Base-by-base conservation (phyloP, 2,329 filamentous ascomycete species). In the Fusarium redolens region DNA sequence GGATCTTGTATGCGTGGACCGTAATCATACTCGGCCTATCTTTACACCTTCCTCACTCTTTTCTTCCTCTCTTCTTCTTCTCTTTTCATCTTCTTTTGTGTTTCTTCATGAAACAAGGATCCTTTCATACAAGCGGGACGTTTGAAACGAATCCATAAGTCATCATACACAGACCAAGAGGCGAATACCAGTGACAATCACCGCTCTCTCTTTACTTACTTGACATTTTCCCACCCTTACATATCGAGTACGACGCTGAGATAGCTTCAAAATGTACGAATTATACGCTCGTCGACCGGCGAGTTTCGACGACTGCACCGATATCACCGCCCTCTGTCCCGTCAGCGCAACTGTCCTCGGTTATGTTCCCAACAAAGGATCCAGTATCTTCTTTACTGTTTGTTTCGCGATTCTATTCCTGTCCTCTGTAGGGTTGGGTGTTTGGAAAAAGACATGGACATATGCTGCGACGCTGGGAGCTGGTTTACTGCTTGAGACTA, bases 361-460 rank as follows among this genome's bases (percentile, higher is more conserved):
- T 52, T 91, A 91, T 80, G 83, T 84, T 38, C 89, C 89, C 11
- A 89, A 87, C 73, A 77, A 85, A n/a, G 85, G 86, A 52, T 85
- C 88, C 72, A 89, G 89, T 78, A 82, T 85, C 73, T 87, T 90
- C 76, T 88, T 89, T 77, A 81, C 85, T 45, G 79, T 84, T 57
- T 83, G 81, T 25, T 91, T 89, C 66, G 87, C 82, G 12, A 43
- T 87, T 5, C 81, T 83, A 12, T 75, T 83, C 13, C 50, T 89
- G 33, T 80, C 78, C 14, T 82, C 87, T 31, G 51, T 86, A 22
- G 77, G 73, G 41, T 70, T 86, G 14, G 87, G 87, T 9, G 73
- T 86, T 18, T 83, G 84, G 80, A 86, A 86, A 75, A 84, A 82
- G 75, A 90, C 87, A 15, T 91, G 87, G 86, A 85, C 85, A 1